Conservation (phyloP, 805 yeast genomes). For the Tetrapisispora taiwanensis region DNA sequence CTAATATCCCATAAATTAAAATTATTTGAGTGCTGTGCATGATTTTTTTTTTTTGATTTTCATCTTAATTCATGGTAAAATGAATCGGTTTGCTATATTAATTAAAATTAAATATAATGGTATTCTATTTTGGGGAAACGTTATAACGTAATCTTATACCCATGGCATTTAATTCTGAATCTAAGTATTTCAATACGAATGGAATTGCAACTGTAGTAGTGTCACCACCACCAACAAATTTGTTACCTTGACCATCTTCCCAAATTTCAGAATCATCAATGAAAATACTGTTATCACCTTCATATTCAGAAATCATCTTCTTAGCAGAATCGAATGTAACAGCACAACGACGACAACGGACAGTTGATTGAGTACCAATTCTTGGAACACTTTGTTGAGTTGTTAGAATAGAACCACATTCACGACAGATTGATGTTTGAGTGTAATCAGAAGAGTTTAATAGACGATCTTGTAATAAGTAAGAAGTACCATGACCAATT, state of each 20-base stretch:
- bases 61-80: background rate
- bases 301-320: slow-evolving; percentile 30
- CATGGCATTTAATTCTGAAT: slow-evolving; percentile 94
- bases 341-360: slow-evolving; percentile 90
- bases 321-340: slow-evolving; percentile 49
- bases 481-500: slow-evolving; percentile 97
- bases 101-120: background rate
- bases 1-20: slow-evolving; percentile 1
- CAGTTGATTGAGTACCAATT: slow-evolving; percentile 66
- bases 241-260: slow-evolving; percentile 96
- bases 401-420: slow-evolving; percentile 85
- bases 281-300: slow-evolving; percentile 30
- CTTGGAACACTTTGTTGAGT: slow-evolving; percentile 88
- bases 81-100: background rate
- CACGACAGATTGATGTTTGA: slow-evolving; percentile 79
- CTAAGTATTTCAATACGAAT: slow-evolving; percentile 88
- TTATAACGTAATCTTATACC: slow-evolving; percentile 89
- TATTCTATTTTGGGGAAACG: slow-evolving; percentile 48
- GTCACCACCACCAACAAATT: slow-evolving; percentile 82
- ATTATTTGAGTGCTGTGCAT: slow-evolving; percentile 4
- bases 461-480: slow-evolving; percentile 85
- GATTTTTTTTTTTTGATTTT: slow-evolving; percentile 1
- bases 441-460: slow-evolving; percentile 93
- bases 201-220: slow-evolving; percentile 97
- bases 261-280: slow-evolving; percentile 69